Base-by-base conservation (phyloP, 768 basidiomycete genomes). In the Butyriboletus loyo region DNA sequence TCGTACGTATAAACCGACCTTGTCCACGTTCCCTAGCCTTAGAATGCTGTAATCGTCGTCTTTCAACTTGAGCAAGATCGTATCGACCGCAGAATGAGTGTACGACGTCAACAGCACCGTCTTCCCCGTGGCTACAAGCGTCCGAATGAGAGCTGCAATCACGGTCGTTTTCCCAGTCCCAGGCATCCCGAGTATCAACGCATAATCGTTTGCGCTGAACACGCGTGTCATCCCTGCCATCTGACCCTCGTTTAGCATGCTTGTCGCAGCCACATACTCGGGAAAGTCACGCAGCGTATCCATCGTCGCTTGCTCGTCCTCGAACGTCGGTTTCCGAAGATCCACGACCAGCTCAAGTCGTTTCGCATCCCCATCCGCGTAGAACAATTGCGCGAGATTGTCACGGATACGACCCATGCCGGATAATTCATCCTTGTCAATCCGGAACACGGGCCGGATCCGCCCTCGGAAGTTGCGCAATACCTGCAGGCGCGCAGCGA, bases 81-180 rank as follows among this genome's bases (percentile, higher is more conserved):
- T 98, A 60, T 99, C 97, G 41, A 99, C 97, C 0, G 97, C 96
- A 14, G 95, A 97, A 74, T 99, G 97, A 2, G 97, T 99, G 67
- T 98, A 97, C 40, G 90, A 91, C 7, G 89, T 89, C 55, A 98
- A 70, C 24, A 99, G 72, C 6, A 98, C 90, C 0, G 82, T 89
- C 75, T 97, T 95, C 7, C 92, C 91, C 71, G 84, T 75, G 35
- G 70, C 78, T 2, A 94, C 92, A 14, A 98, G 72, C 43, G 79
- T 79, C 61, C 82, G 79, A 64, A 98, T 94, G 43, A 97, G 80
- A 30, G 91, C 86, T 1, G 90, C 92, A 55, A 97, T 89, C 5
- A 97, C 89, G 1, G 93, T 96, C 38, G 96, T 97, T 72, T 99
- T 99, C 8, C 97, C 96, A 5, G 96, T 98, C 1, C 97, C 97